Percentiles rank a stretch among this genome's conserved stretches.
phyloP scores from a whole-genome alignment of 1,139 yeast species.

The Magnusiomyces fungicola region DNA sequence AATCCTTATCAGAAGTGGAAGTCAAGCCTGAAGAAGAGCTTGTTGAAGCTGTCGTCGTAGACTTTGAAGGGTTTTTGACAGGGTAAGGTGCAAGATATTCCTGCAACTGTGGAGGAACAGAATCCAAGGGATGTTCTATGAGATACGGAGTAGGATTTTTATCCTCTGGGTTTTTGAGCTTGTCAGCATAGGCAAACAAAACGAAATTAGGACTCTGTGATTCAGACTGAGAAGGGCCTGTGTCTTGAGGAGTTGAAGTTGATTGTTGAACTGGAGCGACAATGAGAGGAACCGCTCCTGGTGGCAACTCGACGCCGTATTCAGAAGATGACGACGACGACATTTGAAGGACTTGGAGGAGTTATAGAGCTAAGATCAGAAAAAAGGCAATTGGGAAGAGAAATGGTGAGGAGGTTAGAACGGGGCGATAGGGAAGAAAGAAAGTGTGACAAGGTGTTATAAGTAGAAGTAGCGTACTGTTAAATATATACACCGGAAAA shows the following conservation, averaged over 20 bases:
- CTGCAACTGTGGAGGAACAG: slow-evolving; percentile 14
- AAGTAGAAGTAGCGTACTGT: no score
- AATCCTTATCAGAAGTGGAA: neutral
- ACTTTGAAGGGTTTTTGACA: no score
- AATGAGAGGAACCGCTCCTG: neutral
- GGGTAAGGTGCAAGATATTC: slow-evolving; percentile 15
- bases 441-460: no score
- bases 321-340: neutral
- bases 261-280: neutral
- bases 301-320: neutral
- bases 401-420: no score
- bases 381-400: neutral
- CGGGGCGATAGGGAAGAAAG: no score
- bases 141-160: slow-evolving; percentile 11
- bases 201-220: no score
- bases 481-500: no score
- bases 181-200: slow-evolving; percentile 9
- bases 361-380: neutral
- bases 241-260: neutral
- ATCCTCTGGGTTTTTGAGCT: neutral
- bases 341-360: neutral
- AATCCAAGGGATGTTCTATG: slow-evolving; percentile 11
- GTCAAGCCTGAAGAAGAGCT: no score
- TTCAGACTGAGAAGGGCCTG: neutral
- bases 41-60: no score